Base-by-base conservation (phyloP, 352 stramenopile genomes). In the Pythium aquatile region DNA sequence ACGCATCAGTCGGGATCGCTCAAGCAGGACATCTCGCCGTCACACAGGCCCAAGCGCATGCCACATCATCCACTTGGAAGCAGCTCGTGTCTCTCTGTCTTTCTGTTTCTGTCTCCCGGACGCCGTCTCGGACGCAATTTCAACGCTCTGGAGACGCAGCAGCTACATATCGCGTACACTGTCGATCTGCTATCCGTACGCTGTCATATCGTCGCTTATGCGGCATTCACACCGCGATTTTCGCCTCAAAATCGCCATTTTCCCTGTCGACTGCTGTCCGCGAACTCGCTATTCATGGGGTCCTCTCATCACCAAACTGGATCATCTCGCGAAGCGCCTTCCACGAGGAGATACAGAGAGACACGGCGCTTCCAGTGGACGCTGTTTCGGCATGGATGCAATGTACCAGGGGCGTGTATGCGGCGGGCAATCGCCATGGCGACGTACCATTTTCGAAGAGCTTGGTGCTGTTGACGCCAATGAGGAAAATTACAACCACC, bases 401-500 rank as follows among this genome's bases (percentile, higher is more conserved):
- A 7, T 26, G 16, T 17, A 10, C 40, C 17, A 24, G 40, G 26
- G 5, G 40, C 40, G 17, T 20, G 5, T 24, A 35, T 3, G 28
- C 29, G n/a, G 3, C n/a, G 37, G 57, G 64, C 32, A 30, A 48
- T 40, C 3, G 44, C 13, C 30, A 33, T 11, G n/a, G 28, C 55
- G 40, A 73, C 66, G 66, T 66, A 73, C 66, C 66, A 73, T 73
- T 73, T 68, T 73, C 59, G 46, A 73, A 62, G 61, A 68, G 66
- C 57, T 68, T 73, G 59, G 59, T 73, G 61, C 61, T 73, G 65
- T 66, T 72, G 65, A 60, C 46, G 64, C 58, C 65, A 72, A 67
- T 68, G 66, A 68, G 61, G 66, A 65, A 65, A 73, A 68, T 65
- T 59, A 65, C 66, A 73, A 68, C 66, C 60, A 73, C 59, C 56